These are phyloP conservation scores for Pyrenophora teres DNA, from an alignment of 2,329 filamentous ascomycete genomes.

Conservation along the genomic window DNA sequence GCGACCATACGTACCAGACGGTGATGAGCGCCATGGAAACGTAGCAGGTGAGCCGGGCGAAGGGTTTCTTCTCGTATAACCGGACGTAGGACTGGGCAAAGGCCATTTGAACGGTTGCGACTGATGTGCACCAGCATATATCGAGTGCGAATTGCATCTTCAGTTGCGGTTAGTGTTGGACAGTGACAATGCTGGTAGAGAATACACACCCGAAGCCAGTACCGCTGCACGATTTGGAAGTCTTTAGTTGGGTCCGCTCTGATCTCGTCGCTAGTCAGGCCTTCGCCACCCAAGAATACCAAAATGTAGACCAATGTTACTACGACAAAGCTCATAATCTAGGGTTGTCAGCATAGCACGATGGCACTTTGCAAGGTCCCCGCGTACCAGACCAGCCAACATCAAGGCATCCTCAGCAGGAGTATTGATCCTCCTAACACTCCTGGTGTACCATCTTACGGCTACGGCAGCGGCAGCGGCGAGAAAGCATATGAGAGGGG, in stretches of 20 bases:
- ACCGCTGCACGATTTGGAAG: constrained; percentile 11
- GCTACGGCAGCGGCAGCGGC: constrained; percentile 18
- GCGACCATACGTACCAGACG: constrained; percentile 22
- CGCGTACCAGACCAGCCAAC: constrained; percentile 23
- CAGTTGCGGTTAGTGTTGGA: constrained; percentile 1
- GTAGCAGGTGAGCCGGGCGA: constrained; percentile 14
- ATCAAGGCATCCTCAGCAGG: constrained; percentile 23
- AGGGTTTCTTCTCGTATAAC: constrained; percentile 16
- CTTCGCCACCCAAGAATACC: constrained; percentile 25
- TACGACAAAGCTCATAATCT: constrained; percentile 25
- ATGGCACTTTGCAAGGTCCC: background rate
- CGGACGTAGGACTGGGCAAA: constrained; percentile 26
- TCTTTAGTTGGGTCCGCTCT: constrained; percentile 14
- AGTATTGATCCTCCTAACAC: constrained; percentile 24
- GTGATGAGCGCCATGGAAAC: constrained; percentile 15
- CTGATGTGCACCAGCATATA: constrained; percentile 27
- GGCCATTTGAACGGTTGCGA: constrained; percentile 25
- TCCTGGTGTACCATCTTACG: constrained; percentile 26
- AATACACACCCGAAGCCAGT: constrained; percentile 17
- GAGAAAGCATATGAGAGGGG: constrained; percentile 21
- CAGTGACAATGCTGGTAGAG: background rate
- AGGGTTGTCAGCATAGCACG: background rate
- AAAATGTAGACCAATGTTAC: constrained; percentile 23
- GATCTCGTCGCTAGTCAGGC: constrained; percentile 18
- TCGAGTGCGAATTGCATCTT: constrained; percentile 29